Evolutionary conservation across 345 rosid species (phyloP).

Genomic region (Salix caprea): DNA sequence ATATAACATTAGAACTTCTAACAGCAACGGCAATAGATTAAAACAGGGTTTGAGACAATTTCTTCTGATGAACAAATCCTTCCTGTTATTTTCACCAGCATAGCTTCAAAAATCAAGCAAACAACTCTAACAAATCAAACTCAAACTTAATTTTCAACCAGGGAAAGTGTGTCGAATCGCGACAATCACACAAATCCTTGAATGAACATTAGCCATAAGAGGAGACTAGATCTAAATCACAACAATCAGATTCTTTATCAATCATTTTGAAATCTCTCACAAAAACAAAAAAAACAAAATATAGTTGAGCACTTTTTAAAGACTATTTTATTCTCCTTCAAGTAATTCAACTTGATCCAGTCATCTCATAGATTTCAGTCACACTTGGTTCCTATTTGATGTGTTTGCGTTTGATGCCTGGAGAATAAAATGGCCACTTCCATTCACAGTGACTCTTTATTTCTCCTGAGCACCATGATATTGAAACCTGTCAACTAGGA

Average conservation of each 20-base stretch:
- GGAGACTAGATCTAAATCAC: not conserved
- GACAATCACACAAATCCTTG: not conserved
- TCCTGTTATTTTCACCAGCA: no score
- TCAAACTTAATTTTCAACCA: not conserved
- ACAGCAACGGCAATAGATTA: not conserved
- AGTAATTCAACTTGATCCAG: not conserved
- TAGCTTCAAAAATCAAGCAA: not conserved
- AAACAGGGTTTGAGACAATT: not conserved
- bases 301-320: not conserved
- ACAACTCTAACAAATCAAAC: not conserved
- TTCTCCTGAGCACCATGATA: not conserved
- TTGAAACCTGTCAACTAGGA: not conserved
- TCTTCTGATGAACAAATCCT: not conserved
- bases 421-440: not conserved
- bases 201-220: not conserved
- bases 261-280: not conserved
- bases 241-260: not conserved
- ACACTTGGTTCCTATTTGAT: not conserved
- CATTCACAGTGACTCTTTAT: not conserved
- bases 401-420: not conserved
- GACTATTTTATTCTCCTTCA: no score
- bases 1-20: not conserved
- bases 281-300: not conserved
- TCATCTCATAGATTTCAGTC: not conserved
- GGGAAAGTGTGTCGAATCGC: not conserved